A percentile compares a stretch with the other conserved stretches of the same genome.
phyloP scores from a whole-genome alignment of 164 flowering plant species.

The Cinnamomum micranthum region DNA sequence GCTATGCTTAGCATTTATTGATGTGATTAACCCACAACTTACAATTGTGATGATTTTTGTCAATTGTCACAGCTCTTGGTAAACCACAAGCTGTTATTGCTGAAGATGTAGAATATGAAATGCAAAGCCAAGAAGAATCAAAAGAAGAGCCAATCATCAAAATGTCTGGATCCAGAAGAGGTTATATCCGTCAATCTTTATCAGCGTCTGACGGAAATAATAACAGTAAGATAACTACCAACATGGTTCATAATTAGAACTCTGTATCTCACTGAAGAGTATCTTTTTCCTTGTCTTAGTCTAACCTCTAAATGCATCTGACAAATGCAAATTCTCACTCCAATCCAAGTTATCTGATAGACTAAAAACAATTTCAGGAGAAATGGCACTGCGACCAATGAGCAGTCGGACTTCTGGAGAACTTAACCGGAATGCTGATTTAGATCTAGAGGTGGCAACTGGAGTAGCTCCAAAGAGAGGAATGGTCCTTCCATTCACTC shows the following conservation, averaged over 20 bases:
- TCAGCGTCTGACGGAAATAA: slow-evolving; percentile 51
- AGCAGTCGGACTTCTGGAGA: slow-evolving; percentile 41
- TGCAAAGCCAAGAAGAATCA: slow-evolving; percentile 18
- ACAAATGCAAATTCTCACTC: not conserved
- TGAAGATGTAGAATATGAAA: slow-evolving; percentile 24
- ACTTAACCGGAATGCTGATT: slow-evolving; percentile 36
- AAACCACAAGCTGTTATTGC: slow-evolving; percentile 35
- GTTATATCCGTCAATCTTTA: slow-evolving; percentile 15
- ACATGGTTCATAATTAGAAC: not conserved
- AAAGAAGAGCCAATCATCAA: slow-evolving; percentile 17
- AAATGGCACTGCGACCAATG: slow-evolving; percentile 48
- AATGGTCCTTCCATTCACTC: slow-evolving; percentile 94
- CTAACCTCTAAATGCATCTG: not conserved
- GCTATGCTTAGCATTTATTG: too few relatives aligned
- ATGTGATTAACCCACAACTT: too few relatives aligned
- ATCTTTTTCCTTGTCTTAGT: not conserved
- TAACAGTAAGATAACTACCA: slow-evolving; percentile 36
- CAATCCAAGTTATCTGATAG: not conserved
- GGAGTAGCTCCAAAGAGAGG: slow-evolving; percentile 84
- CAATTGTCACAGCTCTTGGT: slow-evolving; percentile 23
- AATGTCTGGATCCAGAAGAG: slow-evolving; percentile 27
- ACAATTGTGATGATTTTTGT: not conserved
- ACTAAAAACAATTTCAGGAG: slow-evolving; percentile 39
- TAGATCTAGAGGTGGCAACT: slow-evolving; percentile 38
- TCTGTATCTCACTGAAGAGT: not conserved